Evolutionary conservation across 2,329 filamentous ascomycete genomes (phyloP).

Genomic region (Pseudocercospora crystallina): DNA sequence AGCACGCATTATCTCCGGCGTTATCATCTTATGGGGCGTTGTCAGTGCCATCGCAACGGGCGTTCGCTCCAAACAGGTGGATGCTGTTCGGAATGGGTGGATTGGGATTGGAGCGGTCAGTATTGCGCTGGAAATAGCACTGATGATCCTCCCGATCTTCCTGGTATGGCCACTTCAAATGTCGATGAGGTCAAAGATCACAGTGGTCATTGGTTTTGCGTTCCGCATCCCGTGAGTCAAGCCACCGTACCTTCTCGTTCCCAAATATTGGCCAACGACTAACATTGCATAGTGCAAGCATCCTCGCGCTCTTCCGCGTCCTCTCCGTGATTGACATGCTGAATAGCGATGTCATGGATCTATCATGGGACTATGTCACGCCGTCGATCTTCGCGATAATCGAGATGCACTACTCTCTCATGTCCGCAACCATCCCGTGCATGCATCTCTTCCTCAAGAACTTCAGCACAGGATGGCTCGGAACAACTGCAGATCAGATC

Average conservation of each 20-base stretch:
- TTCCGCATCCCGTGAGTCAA: constrained; percentile 19
- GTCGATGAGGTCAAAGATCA: constrained; percentile 13
- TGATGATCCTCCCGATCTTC: constrained; percentile 16
- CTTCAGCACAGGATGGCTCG: constrained; percentile 16
- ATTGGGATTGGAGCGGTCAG: constrained; percentile 16
- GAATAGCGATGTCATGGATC: constrained; percentile 4
- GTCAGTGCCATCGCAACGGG: neutral
- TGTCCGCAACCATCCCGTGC: constrained; percentile 22
- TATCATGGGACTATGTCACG: constrained; percentile 12
- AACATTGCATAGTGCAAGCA: constrained; percentile 11
- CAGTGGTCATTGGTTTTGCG: constrained; percentile 16
- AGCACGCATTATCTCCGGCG: constrained; percentile 6
- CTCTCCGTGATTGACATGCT: constrained; percentile 15
- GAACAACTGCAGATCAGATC: constrained; percentile 15
- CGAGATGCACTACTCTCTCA: constrained; percentile 19
- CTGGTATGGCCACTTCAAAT: constrained; percentile 18
- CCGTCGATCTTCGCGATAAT: constrained; percentile 14
- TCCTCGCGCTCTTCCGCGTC: constrained; percentile 7
- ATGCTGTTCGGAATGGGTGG: constrained; percentile 7
- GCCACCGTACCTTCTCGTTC: neutral
- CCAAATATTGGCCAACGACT: no score
- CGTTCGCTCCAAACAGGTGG: neutral
- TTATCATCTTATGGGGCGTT: constrained; percentile 14
- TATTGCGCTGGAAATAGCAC: constrained; percentile 13
- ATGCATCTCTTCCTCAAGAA: constrained; percentile 20